These are phyloP conservation scores for Neonectria punicea DNA, from an alignment of 2,329 filamentous ascomycete species.

Conservation along the genomic window DNA sequence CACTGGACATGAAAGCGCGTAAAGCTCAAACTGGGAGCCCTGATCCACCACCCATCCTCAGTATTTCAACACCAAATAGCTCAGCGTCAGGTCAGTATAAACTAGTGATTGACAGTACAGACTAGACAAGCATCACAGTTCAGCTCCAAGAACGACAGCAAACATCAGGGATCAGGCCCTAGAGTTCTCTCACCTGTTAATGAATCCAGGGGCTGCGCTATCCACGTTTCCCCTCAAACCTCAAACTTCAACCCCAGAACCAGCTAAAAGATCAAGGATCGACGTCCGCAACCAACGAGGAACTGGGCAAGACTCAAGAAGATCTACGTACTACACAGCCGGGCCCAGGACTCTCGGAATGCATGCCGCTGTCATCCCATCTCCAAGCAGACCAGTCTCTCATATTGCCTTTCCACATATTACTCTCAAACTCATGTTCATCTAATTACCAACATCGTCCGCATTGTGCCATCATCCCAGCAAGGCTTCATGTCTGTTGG, in stretches of 20 bases:
- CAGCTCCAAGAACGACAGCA: background rate
- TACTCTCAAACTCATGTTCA: background rate
- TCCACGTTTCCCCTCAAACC: constrained; percentile 19
- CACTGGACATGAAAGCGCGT: background rate
- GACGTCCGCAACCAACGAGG: background rate
- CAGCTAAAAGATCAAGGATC: background rate
- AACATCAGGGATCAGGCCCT: constrained; percentile 30
- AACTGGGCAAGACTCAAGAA: background rate
- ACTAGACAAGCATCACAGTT: constrained; percentile 3
- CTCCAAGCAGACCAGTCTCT: background rate
- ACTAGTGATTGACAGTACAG: no score
- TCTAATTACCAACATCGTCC: background rate
- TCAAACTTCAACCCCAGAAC: constrained; percentile 7
- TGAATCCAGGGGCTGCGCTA: constrained; percentile 18
- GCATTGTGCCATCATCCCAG: background rate
- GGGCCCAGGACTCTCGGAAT: constrained; percentile 9
- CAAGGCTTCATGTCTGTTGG: background rate
- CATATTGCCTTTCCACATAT: background rate
- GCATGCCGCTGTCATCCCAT: constrained; percentile 38
- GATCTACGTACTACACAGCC: background rate
- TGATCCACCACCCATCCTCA: background rate
- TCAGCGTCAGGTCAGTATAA: background rate
- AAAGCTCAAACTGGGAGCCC: background rate
- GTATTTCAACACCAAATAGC: background rate
- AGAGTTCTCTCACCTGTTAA: constrained; percentile 20